Evolutionary conservation across 2,329 filamentous ascomycete species (phyloP).

Genomic region (Septoria linicola): DNA sequence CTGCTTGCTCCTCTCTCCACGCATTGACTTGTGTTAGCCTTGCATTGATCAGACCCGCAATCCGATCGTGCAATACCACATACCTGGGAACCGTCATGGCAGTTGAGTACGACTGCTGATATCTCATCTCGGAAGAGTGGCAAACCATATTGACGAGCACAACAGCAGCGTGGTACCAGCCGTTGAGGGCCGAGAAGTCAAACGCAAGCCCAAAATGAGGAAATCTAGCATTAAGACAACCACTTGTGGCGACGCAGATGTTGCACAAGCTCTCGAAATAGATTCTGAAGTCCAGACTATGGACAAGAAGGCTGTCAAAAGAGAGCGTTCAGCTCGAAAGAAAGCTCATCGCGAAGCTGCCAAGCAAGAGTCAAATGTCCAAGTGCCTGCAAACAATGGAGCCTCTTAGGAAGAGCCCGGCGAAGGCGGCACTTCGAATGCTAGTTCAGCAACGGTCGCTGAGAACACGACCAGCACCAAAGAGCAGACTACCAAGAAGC

Average conservation of each 20-base stretch:
- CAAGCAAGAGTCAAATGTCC: not conserved
- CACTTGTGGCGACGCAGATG: not conserved
- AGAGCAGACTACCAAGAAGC: not conserved
- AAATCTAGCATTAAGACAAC: not conserved
- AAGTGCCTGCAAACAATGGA: not conserved
- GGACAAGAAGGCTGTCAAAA: not conserved
- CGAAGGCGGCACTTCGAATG: not conserved
- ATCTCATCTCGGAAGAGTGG: slow-evolving; percentile 2
- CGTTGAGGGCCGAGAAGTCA: slow-evolving; percentile 3
- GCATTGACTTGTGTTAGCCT: not conserved
- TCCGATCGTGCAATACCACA: slow-evolving; percentile 4
- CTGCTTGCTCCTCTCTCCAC: not conserved
- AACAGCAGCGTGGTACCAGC: not conserved
- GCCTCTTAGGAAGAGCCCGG: not conserved
- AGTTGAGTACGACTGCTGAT: not conserved
- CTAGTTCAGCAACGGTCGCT: not conserved
- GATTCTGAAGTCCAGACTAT: not conserved
- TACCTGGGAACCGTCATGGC: not conserved
- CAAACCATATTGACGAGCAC: not conserved
- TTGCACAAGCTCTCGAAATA: not conserved
- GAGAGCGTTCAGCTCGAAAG: not conserved
- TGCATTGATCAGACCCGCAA: slow-evolving; percentile 3
- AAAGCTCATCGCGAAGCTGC: not conserved
- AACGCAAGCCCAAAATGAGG: not conserved
- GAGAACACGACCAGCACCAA: not conserved